Evolutionary conservation across 2,329 filamentous ascomycete genomes (phyloP), one percentile per base, ranked within the genome.

Genomic region (Neopestalotiopsis rosae): DNA sequence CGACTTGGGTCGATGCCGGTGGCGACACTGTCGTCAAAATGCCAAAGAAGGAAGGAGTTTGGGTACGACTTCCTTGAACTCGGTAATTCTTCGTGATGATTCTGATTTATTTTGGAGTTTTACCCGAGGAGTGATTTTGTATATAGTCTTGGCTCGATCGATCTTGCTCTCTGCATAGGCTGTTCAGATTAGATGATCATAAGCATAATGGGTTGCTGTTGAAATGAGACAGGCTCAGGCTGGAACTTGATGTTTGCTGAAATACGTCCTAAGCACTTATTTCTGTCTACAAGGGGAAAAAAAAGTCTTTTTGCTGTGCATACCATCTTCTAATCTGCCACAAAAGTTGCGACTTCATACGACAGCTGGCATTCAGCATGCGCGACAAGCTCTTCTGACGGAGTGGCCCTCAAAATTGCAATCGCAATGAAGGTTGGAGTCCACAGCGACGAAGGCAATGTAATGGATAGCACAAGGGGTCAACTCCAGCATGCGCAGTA

Each of bases 1-100:
- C 88, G 14, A 81, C 81, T 62, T 97, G 94, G 93, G 79, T 91
- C 65, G 94, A 90, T 78, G 88, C 86, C 0, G 85, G 85, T 1
- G 90, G 90, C 0, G 75, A 86, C 49, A 81, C 82, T 0, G 82
- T 92, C 9, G 78, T 84, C 4, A 70, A 83, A 4, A 81, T 86
- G 73, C 80, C 81, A 12, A 70, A 75, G 17, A 78, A 74, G 14
- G 34, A 52, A 12, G 61, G 40, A 1, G 24, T 49, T 49, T 64
- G 61, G 61, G 28, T 17, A 61, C 13, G 59, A n/a, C 24, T 28
- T 28, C 24, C 24, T 28, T 28, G 24, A 28, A 28, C 24, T 28
- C 24, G 3, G 24, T 28, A 28, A 28, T 28, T 28, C 24, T 28
- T 28, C 24, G 24, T 28, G 24, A 28, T 28, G 24, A 28, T 42